phyloP scores from a whole-genome alignment of 2,329 filamentous ascomycete genomes.

The Alternaria rosae region DNA sequence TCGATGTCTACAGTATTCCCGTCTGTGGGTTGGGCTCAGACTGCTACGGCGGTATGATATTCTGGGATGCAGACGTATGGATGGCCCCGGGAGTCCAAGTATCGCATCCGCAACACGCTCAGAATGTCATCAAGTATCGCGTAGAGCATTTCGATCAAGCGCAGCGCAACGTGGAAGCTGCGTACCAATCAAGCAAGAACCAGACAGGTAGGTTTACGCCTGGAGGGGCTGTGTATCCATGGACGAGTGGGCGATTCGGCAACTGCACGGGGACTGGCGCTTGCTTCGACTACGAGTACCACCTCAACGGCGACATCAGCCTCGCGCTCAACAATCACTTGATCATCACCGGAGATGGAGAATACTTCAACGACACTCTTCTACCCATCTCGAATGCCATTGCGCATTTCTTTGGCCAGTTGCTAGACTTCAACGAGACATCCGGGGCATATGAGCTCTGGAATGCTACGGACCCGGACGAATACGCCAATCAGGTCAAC shows the following conservation, averaged over 20 bases:
- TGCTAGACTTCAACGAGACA: slow-evolving; percentile 65
- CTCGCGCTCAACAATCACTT: slow-evolving; percentile 68
- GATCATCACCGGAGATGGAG: slow-evolving; percentile 65
- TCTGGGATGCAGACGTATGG: slow-evolving; percentile 73
- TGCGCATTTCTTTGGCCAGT: slow-evolving; percentile 67
- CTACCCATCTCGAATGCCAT: slow-evolving; percentile 71
- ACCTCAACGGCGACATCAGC: slow-evolving; percentile 74
- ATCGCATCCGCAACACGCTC: slow-evolving; percentile 67
- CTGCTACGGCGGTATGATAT: slow-evolving; percentile 71
- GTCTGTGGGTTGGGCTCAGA: slow-evolving; percentile 74
- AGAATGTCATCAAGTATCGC: slow-evolving; percentile 71
- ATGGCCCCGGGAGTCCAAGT: slow-evolving; percentile 72
- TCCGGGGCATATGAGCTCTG: slow-evolving; percentile 38
- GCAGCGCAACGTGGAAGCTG: slow-evolving; percentile 63
- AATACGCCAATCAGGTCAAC: slow-evolving; percentile 72
- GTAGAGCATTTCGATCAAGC: slow-evolving; percentile 67
- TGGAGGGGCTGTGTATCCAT: slow-evolving; percentile 69
- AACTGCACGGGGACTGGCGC: slow-evolving; percentile 69
- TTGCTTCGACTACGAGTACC: slow-evolving; percentile 77
- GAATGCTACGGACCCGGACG: slow-evolving; percentile 76
- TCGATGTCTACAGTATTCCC: slow-evolving; percentile 69
- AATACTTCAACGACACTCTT: slow-evolving; percentile 62
- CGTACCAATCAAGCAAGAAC: slow-evolving; percentile 66
- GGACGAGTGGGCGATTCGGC: slow-evolving; percentile 71
- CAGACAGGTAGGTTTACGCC: slow-evolving; percentile 63